Conservation (phyloP, 495 filamentous ascomycete genomes). For the Achaetomiella virescens region DNA sequence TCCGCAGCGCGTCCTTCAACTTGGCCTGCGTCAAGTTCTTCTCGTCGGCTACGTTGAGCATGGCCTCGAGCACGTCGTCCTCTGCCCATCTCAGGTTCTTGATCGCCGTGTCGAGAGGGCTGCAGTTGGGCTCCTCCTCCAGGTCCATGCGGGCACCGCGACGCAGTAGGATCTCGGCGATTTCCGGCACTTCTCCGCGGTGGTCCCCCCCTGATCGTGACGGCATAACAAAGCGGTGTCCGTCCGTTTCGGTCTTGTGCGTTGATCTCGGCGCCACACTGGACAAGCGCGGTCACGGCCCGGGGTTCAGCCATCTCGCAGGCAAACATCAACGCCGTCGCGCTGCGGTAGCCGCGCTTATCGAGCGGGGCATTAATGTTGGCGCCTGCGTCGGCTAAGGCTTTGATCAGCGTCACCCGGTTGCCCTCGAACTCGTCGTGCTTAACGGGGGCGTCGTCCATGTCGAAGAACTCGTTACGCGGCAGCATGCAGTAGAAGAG, state of each 20-base stretch:
- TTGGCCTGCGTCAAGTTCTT: constrained; percentile 14
- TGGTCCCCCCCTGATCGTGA: constrained; percentile 16
- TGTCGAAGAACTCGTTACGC: constrained; percentile 22
- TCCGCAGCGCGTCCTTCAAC: constrained; percentile 15
- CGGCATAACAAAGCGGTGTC: constrained; percentile 21
- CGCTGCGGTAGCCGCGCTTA: constrained; percentile 18
- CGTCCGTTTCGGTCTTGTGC: constrained; percentile 17
- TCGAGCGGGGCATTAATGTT: constrained; percentile 24
- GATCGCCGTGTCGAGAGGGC: constrained; percentile 21
- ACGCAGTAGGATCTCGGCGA: constrained; percentile 14
- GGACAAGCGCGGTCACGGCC: constrained; percentile 14
- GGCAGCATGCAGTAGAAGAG: constrained; percentile 23
- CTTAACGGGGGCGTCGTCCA: constrained; percentile 21
- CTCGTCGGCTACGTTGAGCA: constrained; percentile 15
- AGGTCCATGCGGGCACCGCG: constrained; percentile 19
- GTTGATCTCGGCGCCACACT: constrained; percentile 20
- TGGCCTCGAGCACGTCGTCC: constrained; percentile 17
- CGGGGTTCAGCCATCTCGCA: constrained; percentile 24
- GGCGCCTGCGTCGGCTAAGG: constrained; percentile 20
- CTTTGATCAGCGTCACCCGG: constrained; percentile 21
- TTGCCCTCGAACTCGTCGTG: constrained; percentile 25
- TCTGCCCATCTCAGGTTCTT: constrained; percentile 21
- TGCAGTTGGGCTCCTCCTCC: constrained; percentile 19
- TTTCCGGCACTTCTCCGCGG: constrained; percentile 20
- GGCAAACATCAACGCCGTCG: constrained; percentile 25